Conservation (phyloP, 768 basidiomycete genomes). For the Kondoa malvinella region DNA sequence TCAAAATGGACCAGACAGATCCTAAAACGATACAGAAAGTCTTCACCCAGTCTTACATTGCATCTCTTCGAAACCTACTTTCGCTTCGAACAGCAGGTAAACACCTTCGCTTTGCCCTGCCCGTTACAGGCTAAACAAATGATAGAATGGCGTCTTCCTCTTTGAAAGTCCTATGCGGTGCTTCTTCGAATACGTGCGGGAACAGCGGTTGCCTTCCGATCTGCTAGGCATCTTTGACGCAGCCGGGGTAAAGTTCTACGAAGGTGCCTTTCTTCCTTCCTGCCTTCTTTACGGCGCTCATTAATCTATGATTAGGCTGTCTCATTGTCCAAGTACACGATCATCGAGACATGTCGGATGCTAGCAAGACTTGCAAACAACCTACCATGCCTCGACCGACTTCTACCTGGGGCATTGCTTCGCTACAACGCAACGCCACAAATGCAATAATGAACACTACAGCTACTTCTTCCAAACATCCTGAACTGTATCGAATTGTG, state of each 20-base stretch:
- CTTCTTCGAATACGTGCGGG: constrained; percentile 34
- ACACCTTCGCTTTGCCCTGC: constrained; percentile 10
- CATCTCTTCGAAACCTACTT: constrained; percentile 34
- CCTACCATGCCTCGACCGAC: not conserved
- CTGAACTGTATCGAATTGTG: constrained; percentile 26
- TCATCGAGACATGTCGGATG: constrained; percentile 24
- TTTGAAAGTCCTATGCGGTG: constrained; percentile 23
- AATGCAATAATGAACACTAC: not conserved
- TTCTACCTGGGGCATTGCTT: not conserved
- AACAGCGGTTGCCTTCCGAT: constrained; percentile 32
- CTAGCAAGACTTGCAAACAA: not conserved
- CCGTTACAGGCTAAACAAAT: constrained; percentile 1
- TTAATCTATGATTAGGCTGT: constrained; percentile 26
- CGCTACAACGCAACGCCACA: not conserved
- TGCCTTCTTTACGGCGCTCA: not conserved
- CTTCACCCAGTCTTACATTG: constrained; percentile 32
- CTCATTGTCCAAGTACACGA: constrained; percentile 37
- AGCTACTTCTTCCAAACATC: not conserved
- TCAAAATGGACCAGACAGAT: not conserved
- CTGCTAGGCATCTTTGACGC: constrained; percentile 32
- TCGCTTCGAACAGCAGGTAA: constrained; percentile 33
- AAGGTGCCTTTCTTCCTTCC: constrained; percentile 15
- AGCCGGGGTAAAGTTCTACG: constrained; percentile 21
- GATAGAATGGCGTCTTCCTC: constrained; percentile 8
- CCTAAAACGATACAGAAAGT: constrained; percentile 27